Base-by-base conservation (phyloP, 1,284 basidiomycete genomes). In the Tilletia indica region DNA sequence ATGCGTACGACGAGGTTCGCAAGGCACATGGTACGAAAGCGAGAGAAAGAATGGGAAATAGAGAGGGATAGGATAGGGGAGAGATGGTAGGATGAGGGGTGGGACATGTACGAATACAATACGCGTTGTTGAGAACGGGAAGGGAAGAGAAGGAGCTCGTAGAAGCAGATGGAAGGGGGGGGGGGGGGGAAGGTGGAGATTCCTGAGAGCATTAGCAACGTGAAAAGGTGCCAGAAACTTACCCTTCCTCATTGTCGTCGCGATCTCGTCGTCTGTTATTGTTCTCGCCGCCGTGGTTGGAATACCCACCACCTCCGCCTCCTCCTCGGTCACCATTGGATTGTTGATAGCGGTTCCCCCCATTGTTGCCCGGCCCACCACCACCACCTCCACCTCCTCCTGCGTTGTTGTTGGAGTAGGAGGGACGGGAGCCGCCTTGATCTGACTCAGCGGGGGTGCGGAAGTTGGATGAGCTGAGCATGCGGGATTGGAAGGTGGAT, bases 121-220 rank as follows among this genome's bases (percentile, higher is more conserved):
- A 54, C 51, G 51, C 25, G 14, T 45, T 14, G 14, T 45, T 14
- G 6, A 8, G 42, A 14, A 45, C 42, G 42, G 42, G 0, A 14
- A 54, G n/a, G 6, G 51, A 54, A 19, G 51, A 81, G 83, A 80
- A 92, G 91, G 91, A 92, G 91, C 88, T 31, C 91, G 87, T 87
- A 88, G 90, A 90, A 87, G 21, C 6, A 54, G 51, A 25, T 6
- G 51, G 16, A 54, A 3, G 8, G 51, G 21, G 49, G 49, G 14
- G 16, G 49, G 16, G 49, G 21, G 51, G 51, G 51, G 6, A 54
- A 54, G 16, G 21, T 14, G 14, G 0, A 31, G 25, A 31, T 31
- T 31, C 25, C 25, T 31, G 25, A 31, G 25, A 31, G 25, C 25
- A 45, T 45, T 2, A 42, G 34, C 31, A 64, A 11, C 2, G 8